A percentile compares a stretch with the other conserved stretches of the same genome.
Conservation (phyloP, 106 monocot species). For the Allium fistulosum region DNA sequence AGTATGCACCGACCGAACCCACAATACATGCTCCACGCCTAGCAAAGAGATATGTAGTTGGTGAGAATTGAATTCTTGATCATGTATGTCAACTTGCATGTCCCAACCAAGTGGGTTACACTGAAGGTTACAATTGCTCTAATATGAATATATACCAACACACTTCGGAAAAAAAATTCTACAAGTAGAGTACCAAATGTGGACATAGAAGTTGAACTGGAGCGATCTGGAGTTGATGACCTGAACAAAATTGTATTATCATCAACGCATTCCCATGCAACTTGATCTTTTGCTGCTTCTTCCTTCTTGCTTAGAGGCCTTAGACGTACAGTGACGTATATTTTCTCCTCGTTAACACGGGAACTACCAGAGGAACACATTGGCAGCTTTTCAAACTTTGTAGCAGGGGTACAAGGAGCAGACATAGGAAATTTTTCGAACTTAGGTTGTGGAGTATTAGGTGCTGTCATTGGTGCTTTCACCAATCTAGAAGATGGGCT, state of each 20-base stretch:
- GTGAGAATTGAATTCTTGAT: no score
- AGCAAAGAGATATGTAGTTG: no score
- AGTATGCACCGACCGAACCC: no score
- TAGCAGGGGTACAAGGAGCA: conserved; percentile 58
- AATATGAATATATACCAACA: no score
- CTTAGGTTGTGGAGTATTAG: conserved; percentile 69
- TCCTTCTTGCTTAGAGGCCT: conserved; percentile 84
- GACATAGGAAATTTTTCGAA: conserved; percentile 44
- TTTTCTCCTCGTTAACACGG: conserved; percentile 77
- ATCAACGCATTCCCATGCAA: conserved; percentile 78
- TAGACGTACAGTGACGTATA: conserved; percentile 85
- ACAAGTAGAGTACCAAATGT: conserved; percentile 50
- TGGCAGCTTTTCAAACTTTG: conserved; percentile 57
- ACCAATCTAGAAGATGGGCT: conserved; percentile 64
- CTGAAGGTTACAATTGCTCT: no score
- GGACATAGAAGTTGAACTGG: conserved; percentile 25
- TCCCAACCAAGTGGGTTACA: no score
- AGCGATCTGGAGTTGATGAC: conserved; percentile 44
- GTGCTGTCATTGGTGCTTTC: conserved; percentile 36
- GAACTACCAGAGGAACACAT: conserved; percentile 43
- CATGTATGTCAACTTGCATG: no score
- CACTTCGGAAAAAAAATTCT: no score
- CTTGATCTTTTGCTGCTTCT: conserved; percentile 48
- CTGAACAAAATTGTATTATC: conserved; percentile 62
- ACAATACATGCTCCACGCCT: no score